Evolutionary conservation across 2,329 filamentous ascomycete species (phyloP).

Genomic region (Clarireedia monteithiana): DNA sequence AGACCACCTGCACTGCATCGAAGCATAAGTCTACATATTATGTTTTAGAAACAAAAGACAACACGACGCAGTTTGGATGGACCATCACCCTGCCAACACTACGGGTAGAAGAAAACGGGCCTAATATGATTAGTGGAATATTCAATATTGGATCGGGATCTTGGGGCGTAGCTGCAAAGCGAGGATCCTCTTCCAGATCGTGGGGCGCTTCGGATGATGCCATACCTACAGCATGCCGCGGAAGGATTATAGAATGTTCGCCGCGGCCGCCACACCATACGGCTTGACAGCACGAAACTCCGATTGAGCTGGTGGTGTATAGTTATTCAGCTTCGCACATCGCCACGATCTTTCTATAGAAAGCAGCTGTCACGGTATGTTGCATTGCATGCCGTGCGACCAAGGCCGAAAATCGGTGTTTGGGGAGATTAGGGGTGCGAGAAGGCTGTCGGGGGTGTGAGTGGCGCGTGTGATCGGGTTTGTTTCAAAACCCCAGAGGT

Average conservation of each 20-base stretch:
- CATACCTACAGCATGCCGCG: not conserved
- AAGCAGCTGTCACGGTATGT: not conserved
- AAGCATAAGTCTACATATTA: not conserved
- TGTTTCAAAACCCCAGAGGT: too few relatives aligned
- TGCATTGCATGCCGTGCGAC: not conserved
- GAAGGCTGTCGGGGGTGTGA: too few relatives aligned
- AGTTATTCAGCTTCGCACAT: not conserved
- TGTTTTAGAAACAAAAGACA: not conserved
- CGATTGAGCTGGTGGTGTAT: not conserved
- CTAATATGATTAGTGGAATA: not conserved
- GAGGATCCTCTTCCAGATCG: not conserved
- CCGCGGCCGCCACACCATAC: not conserved
- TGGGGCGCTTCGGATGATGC: not conserved
- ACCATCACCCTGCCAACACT: not conserved
- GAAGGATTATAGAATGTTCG: conserved; percentile 7
- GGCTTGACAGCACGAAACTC: not conserved
- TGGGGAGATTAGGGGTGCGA: too few relatives aligned
- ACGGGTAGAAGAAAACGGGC: not conserved
- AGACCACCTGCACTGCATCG: not conserved
- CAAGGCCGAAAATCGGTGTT: not conserved
- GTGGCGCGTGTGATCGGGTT: too few relatives aligned
- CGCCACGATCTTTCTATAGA: not conserved
- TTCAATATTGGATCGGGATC: not conserved
- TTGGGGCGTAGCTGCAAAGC: not conserved
- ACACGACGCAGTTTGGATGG: not conserved